phyloP scores from a whole-genome alignment of 2,329 filamentous ascomycete species.

The Daldinia eschscholtzii region DNA sequence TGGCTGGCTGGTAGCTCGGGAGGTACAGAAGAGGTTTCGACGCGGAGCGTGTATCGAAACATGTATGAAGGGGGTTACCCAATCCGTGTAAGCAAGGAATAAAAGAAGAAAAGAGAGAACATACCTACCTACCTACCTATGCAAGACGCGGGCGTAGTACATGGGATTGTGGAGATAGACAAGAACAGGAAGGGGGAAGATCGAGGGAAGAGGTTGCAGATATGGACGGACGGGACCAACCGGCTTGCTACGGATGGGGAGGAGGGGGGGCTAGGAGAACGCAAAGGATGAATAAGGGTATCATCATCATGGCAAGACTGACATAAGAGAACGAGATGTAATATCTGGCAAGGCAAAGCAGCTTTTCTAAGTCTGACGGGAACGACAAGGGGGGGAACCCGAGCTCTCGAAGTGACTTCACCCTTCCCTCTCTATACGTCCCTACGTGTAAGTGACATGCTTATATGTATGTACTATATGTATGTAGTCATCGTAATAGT shows the following conservation, averaged over 20 bases:
- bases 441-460: slow-evolving; percentile 33
- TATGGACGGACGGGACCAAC: slow-evolving; percentile 25
- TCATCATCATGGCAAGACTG: slow-evolving; percentile 36
- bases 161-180: slow-evolving; percentile 12
- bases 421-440: neutral
- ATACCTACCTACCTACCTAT: slow-evolving; percentile 8
- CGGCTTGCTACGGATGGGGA: slow-evolving; percentile 37
- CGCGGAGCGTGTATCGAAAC: slow-evolving; percentile 13
- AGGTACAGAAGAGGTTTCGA: slow-evolving; percentile 22
- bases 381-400: slow-evolving; percentile 12
- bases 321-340: slow-evolving; percentile 33
- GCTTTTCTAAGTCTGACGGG: slow-evolving; percentile 30
- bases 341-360: slow-evolving; percentile 16
- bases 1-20: slow-evolving; percentile 17
- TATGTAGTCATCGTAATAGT: slow-evolving; percentile 22
- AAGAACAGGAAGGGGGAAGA: slow-evolving; percentile 12
- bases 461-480: neutral
- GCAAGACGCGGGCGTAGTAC: slow-evolving; percentile 1
- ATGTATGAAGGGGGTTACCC: slow-evolving; percentile 11
- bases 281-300: slow-evolving; percentile 41
- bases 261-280: slow-evolving; percentile 14
- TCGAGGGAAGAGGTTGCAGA: slow-evolving; percentile 34
- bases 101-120: slow-evolving; percentile 5
- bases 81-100: slow-evolving; percentile 12
- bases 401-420: slow-evolving; percentile 19